phyloP scores from a whole-genome alignment of 768 basidiomycete species.

The Zangia roseola region DNA sequence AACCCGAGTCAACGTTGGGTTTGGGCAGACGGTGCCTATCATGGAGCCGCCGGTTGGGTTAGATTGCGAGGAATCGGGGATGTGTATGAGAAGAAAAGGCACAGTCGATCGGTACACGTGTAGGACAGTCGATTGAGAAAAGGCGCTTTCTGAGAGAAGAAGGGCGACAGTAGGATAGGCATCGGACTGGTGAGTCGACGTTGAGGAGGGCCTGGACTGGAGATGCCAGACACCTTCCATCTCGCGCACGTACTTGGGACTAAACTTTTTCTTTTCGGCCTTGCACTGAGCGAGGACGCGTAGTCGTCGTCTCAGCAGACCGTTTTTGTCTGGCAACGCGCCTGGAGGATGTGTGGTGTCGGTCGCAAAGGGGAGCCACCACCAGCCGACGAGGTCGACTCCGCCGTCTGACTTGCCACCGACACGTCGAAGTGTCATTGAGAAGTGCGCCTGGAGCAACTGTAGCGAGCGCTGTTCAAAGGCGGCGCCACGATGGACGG shows the following conservation, averaged over 20 bases:
- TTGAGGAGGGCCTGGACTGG: conserved; percentile 1
- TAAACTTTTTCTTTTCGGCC: conserved; percentile 78
- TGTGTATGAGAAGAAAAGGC: conserved; percentile 76
- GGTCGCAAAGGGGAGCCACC: conserved; percentile 67
- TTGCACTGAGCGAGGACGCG: conserved; percentile 90
- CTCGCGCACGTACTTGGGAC: conserved; percentile 82
- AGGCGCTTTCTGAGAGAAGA: conserved; percentile 77
- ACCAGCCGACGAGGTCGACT: conserved; percentile 88
- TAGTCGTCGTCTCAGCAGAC: conserved; percentile 46
- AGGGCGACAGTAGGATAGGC: conserved; percentile 52
- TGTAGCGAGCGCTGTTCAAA: conserved; percentile 72
- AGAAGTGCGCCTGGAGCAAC: conserved; percentile 61
- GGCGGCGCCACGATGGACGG: conserved; percentile 64
- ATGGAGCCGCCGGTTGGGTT: not conserved
- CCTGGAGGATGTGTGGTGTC: not conserved
- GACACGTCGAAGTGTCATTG: conserved; percentile 77
- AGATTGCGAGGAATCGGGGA: conserved; percentile 47
- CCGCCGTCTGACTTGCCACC: conserved; percentile 92
- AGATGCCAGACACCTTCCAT: conserved; percentile 82
- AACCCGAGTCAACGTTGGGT: conserved; percentile 20
- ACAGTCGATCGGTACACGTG: conserved; percentile 72
- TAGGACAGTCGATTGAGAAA: conserved; percentile 67
- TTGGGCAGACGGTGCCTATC: conserved; percentile 18
- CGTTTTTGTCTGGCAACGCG: conserved; percentile 15
- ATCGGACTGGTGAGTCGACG: not conserved